A percentile compares a stretch with the other conserved stretches of the same genome.
These are phyloP conservation scores for Cantharellus cinnabarinus DNA, from an alignment of 768 basidiomycete species.

Conservation along the genomic window DNA sequence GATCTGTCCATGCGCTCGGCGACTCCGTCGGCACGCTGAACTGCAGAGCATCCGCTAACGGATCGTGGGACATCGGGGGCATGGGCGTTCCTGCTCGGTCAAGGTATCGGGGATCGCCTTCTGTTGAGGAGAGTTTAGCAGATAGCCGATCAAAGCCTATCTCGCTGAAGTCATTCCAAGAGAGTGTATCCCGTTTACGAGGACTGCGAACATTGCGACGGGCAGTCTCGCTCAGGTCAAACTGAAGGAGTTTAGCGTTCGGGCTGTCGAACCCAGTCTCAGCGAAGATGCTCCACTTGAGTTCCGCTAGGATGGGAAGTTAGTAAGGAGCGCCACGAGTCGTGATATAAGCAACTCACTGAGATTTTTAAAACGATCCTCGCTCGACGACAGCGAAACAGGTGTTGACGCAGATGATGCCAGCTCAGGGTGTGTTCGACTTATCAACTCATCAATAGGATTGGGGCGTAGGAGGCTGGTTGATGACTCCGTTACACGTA, in stretches of 20 bases:
- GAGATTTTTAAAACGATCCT: not conserved
- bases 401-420: not conserved
- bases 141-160: conserved; percentile 56
- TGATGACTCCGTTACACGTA: not conserved
- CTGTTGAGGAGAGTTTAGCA: not conserved
- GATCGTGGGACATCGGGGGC: conserved; percentile 26
- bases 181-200: conserved; percentile 61
- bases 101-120: not conserved
- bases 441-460: not conserved
- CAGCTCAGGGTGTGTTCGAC: not conserved
- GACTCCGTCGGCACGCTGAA: conserved; percentile 31
- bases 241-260: conserved; percentile 58
- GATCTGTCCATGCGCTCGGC: conserved; percentile 42
- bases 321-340: conserved; percentile 41
- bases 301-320: conserved; percentile 37
- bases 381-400: not conserved
- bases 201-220: conserved; percentile 17
- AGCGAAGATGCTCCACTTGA: conserved; percentile 89
- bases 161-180: conserved; percentile 77
- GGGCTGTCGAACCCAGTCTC: conserved; percentile 48
- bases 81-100: not conserved
- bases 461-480: not conserved
- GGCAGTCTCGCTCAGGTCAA: conserved; percentile 82
- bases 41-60: conserved; percentile 61
- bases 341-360: not conserved